Evolutionary conservation across 2,329 filamentous ascomycete genomes (phyloP), one percentile per base, ranked within the genome.

Genomic region (Basipetospora chlamydospora): DNA sequence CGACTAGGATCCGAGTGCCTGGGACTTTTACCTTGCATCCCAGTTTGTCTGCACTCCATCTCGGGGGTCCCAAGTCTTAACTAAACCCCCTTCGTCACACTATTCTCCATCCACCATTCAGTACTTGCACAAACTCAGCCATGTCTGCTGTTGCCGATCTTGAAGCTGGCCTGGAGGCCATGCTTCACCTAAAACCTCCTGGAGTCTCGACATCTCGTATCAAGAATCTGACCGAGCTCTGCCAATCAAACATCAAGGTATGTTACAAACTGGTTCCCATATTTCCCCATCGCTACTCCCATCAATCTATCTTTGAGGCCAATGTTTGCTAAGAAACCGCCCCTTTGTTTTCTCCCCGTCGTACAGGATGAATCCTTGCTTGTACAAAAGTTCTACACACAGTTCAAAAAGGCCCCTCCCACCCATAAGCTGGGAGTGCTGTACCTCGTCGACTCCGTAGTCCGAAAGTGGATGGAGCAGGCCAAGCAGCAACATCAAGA

Each of bases 371-470:
- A 96, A 65, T 90, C 85, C 38, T 77, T 87, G 49, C 77, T 98
- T 53, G 84, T 96, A 50, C 86, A 94, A 59, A 95, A 93, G 59
- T 80, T 98, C 53, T 94, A 83, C 63, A 92, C 87, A 46, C 87
- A 95, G 54, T 92, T 96, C 71, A 94, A 92, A 62, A 93, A 90
- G 61, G 80, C 87, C 47, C 84, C 85, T 42, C 77, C 77, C 56
- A 93, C 86, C 57, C 88, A 98, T 73, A 98, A 98, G 65, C 73
- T 98, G 60, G 90, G 90, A 63, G 87, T 95, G 55, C 79, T 98
- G 64, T 98, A 98, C 78, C 87, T 96, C 64, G 84, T 98, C 87
- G 90, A 98, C 72, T 94, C 88, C 68, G 87, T 98, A 73, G 88
- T 87, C 59, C 85, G 90, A 63, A 88, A 92, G 67, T 98, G 90